Evolutionary conservation across 2,329 filamentous ascomycete species (phyloP).

Genomic region (Aspergillus versicolor): DNA sequence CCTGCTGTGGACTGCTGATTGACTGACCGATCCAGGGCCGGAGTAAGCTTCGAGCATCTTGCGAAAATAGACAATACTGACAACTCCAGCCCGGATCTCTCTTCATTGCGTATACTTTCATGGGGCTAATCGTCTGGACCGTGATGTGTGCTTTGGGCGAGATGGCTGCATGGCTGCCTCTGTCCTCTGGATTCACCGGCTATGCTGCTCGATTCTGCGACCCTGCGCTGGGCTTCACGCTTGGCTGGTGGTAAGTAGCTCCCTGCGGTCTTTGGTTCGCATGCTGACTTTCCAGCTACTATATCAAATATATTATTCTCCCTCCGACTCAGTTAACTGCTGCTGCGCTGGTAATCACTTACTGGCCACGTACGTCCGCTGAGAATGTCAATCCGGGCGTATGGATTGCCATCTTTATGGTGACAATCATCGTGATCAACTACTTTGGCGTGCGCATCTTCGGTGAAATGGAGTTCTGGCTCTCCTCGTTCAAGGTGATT

Average conservation of each 20-base stretch:
- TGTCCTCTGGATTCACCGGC: conserved; percentile 75
- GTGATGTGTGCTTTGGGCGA: conserved; percentile 80
- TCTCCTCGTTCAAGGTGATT: conserved; percentile 65
- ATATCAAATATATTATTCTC: conserved; percentile 78
- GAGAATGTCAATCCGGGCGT: conserved; percentile 73
- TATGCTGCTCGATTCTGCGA: conserved; percentile 78
- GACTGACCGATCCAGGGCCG: background rate
- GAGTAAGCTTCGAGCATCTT: background rate
- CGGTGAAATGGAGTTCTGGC: conserved; percentile 64
- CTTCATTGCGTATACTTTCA: conserved; percentile 43
- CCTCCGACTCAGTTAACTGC: conserved; percentile 84
- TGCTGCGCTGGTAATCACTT: conserved; percentile 72
- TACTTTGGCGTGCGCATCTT: conserved; percentile 69
- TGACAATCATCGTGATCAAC: conserved; percentile 64
- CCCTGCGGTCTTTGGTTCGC: background rate
- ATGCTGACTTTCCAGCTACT: conserved; percentile 38
- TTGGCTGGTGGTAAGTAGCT: conserved; percentile 64
- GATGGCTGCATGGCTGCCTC: conserved; percentile 79
- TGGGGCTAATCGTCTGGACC: conserved; percentile 65
- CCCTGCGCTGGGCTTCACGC: conserved; percentile 74
- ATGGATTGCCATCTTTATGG: conserved; percentile 70
- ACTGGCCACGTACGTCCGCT: conserved; percentile 58
- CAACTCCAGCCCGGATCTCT: conserved; percentile 37
- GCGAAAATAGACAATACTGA: background rate
- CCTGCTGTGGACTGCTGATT: conserved; percentile 33